phyloP scores from a whole-genome alignment of 2,329 filamentous ascomycete genomes.

The Hortaea sp. region DNA sequence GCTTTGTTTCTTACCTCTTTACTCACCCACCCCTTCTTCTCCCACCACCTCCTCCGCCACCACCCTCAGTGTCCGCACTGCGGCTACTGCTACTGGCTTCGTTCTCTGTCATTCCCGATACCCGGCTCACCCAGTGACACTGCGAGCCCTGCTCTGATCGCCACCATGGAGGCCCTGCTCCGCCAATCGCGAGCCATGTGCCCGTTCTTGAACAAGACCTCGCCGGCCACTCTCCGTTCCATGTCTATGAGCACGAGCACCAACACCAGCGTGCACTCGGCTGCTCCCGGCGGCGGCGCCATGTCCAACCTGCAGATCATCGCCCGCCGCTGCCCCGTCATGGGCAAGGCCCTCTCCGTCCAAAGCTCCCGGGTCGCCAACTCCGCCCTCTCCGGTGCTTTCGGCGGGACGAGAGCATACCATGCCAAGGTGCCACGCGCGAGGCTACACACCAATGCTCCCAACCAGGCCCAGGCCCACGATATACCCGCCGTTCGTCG shows the following conservation, averaged over 20 bases:
- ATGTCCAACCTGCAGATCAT: slow-evolving; percentile 96
- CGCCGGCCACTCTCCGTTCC: slow-evolving; percentile 80
- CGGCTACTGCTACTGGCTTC: not conserved
- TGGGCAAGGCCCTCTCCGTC: slow-evolving; percentile 85
- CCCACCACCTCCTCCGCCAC: not conserved
- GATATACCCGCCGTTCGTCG: slow-evolving; percentile 37
- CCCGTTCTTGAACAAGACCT: slow-evolving; percentile 92
- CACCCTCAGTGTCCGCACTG: not conserved
- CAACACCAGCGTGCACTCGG: slow-evolving; percentile 44
- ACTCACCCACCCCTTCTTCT: no score
- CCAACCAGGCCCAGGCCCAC: slow-evolving; percentile 68
- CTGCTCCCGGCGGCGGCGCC: slow-evolving; percentile 64
- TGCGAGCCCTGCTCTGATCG: not conserved
- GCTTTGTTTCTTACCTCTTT: not conserved
- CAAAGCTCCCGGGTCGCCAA: slow-evolving; percentile 50
- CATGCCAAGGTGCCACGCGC: slow-evolving; percentile 50
- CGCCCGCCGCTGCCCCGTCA: slow-evolving; percentile 90
- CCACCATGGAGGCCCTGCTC: slow-evolving; percentile 78
- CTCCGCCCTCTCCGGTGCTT: slow-evolving; percentile 37
- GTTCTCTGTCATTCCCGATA: not conserved
- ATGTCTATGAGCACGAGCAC: slow-evolving; percentile 60
- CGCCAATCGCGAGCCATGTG: slow-evolving; percentile 95
- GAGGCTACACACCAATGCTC: slow-evolving; percentile 69
- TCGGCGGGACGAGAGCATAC: slow-evolving; percentile 40
- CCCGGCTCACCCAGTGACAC: not conserved